Evolutionary conservation across 2,329 filamentous ascomycete species (phyloP), one percentile per base, ranked within the genome.

Genomic region (Leptoxyphium fumago): DNA sequence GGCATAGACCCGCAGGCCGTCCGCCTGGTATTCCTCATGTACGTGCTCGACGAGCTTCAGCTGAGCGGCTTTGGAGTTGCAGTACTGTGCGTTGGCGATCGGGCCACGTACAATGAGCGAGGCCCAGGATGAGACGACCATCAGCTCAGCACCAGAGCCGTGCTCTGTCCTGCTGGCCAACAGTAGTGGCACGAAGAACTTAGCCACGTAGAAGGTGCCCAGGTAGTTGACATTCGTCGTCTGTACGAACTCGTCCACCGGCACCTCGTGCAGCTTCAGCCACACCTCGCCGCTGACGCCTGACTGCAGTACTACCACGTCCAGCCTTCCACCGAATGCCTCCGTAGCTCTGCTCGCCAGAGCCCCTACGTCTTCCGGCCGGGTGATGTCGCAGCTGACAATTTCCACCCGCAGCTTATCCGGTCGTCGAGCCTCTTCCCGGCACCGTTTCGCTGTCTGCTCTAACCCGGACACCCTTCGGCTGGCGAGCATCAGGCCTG

Each of bases 11-110:
- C 56, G 50, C 38, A 65, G 29, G 4, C 55, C 58, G 9, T 52
- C 49, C 2, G 38, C 46, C 1, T 42, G 44, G 43, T 60, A 62
- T 49, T 64, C 58, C 45, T 65, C 61, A 34, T 60, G 54, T 1
- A 66, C 44, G 45, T 65, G 58, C 46, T 66, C 64, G 21, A 64
- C 51, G 14, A 67, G 42, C 26, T 61, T 57, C 11, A 58, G 53
- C 45, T 64, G 61, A 4, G 62, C 62, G 32, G 57, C 53, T 46
- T 66, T 66, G 44, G 54, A 60, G 13, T 63, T 55, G 38, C 55
- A 61, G 48, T 64, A 64, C 29, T 59, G 58, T 13, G 57, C 52
- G 47, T 65, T 68, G 1, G 63, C 66, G 40, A 66, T 62, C 5
- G 60, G 55, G 0, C 64, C 66, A 6, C 55, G 52, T 2, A 61